Evolutionary conservation across 768 basidiomycete genomes (phyloP).

Genomic region (Dioszegia hungarica): DNA sequence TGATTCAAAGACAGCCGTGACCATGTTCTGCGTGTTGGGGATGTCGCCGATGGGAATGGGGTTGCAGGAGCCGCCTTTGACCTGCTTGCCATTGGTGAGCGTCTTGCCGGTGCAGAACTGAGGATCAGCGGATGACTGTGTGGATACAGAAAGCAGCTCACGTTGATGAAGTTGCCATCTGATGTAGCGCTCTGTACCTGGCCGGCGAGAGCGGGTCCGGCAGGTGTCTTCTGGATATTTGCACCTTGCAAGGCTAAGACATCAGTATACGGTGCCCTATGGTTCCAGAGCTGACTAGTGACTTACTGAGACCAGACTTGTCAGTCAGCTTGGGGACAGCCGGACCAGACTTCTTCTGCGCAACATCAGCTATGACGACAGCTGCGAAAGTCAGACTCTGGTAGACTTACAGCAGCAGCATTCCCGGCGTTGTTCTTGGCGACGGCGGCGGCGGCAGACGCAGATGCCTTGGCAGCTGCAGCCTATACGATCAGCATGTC

Average conservation of each 20-base stretch:
- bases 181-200: constrained; percentile 58
- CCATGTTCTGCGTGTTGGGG: constrained; percentile 58
- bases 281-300: too few relatives aligned
- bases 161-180: constrained; percentile 57
- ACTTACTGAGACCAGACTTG: constrained; percentile 27
- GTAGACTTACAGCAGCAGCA: background rate
- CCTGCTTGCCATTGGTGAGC: constrained; percentile 57
- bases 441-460: too few relatives aligned
- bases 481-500: too few relatives aligned
- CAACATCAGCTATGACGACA: background rate
- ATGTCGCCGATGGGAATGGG: constrained; percentile 50
- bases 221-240: constrained; percentile 16
- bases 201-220: constrained; percentile 42
- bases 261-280: too few relatives aligned
- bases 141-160: background rate
- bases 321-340: constrained; percentile 24
- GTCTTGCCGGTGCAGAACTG: constrained; percentile 49
- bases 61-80: constrained; percentile 29
- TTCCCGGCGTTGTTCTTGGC: background rate
- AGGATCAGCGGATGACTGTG: background rate
- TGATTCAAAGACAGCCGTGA: constrained; percentile 54
- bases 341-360: constrained; percentile 23
- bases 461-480: too few relatives aligned
- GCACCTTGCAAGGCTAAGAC: constrained; percentile 14
- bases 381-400: too few relatives aligned